Evolutionary conservation across 108 stramenopile genomes (phyloP).

Genomic region (Cyclostephanos invisitatus): DNA sequence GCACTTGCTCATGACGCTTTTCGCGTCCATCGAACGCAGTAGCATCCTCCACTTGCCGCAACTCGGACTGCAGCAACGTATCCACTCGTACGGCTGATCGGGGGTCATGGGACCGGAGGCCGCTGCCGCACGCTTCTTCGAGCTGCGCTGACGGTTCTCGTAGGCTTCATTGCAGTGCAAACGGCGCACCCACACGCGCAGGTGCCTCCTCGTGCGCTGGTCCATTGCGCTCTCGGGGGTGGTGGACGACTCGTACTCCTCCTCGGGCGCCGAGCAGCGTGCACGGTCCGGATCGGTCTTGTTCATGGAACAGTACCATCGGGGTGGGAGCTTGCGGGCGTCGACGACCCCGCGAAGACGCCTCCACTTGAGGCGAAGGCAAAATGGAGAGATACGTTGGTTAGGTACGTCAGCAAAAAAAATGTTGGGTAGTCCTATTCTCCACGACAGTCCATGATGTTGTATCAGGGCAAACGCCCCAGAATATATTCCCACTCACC

Average conservation of each 20-base stretch:
- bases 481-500: conserved; percentile 33
- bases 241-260: conserved; percentile 79
- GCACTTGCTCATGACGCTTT: conserved; percentile 64
- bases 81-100: conserved; percentile 88
- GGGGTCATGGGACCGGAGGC: conserved; percentile 33
- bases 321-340: conserved; percentile 80
- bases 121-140: conserved; percentile 58
- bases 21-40: conserved; percentile 80
- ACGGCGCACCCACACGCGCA: conserved; percentile 85
- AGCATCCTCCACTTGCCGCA: conserved; percentile 88
- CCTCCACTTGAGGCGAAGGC: conserved; percentile 64
- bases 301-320: conserved; percentile 90
- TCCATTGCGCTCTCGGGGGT: conserved; percentile 84
- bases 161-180: conserved; percentile 80
- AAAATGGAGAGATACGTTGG: neutral
- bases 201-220: conserved; percentile 80
- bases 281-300: conserved; percentile 87
- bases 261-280: conserved; percentile 84
- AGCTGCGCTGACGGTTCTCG: conserved; percentile 75
- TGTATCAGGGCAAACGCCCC: neutral
- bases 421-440: neutral
- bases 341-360: conserved; percentile 89
- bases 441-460: too few species aligned
- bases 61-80: conserved; percentile 84
- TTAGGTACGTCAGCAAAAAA: conserved; percentile 3